Conservation (phyloP, 2,329 filamentous ascomycete species). For the Ophiostoma ips region DNA sequence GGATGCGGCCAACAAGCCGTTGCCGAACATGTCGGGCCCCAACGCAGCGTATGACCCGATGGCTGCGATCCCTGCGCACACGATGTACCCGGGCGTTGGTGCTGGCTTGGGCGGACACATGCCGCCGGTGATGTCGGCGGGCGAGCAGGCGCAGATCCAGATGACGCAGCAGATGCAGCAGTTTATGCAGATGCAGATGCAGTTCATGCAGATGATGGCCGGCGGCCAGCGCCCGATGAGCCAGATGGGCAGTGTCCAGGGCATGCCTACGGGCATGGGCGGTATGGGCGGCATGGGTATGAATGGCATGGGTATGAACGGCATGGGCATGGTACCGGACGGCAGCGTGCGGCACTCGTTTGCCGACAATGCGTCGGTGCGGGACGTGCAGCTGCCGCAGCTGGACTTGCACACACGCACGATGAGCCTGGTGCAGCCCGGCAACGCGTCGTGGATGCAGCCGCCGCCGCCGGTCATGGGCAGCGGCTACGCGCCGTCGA, state of each 20-base stretch:
- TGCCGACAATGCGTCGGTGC: slow-evolving; percentile 29
- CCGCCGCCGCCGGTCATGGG: slow-evolving; percentile 19
- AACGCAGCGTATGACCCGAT: slow-evolving; percentile 30
- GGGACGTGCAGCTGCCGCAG: slow-evolving; percentile 26
- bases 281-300: slow-evolving; percentile 36
- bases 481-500: slow-evolving; percentile 34
- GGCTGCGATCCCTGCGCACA: slow-evolving; percentile 34
- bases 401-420: slow-evolving; percentile 44
- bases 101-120: slow-evolving; percentile 19
- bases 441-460: slow-evolving; percentile 43
- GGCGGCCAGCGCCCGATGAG: slow-evolving; percentile 17
- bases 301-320: slow-evolving; percentile 24
- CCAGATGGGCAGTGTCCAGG: slow-evolving; percentile 14
- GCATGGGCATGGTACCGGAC: slow-evolving; percentile 19
- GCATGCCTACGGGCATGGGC: slow-evolving; percentile 28
- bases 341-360: slow-evolving; percentile 29
- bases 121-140: slow-evolving; percentile 34
- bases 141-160: slow-evolving; percentile 63
- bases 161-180: slow-evolving; percentile 74
- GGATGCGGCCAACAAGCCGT: slow-evolving; percentile 30
- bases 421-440: slow-evolving; percentile 74
- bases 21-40: slow-evolving; percentile 15
- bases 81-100: slow-evolving; percentile 28
- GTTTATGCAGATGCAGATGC: slow-evolving; percentile 91
- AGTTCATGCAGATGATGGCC: slow-evolving; percentile 83